A percentile compares a stretch with the other conserved stretches of the same genome.
These are phyloP conservation scores for Flammula alnicola DNA, from an alignment of 1,284 basidiomycete genomes.

Conservation along the genomic window DNA sequence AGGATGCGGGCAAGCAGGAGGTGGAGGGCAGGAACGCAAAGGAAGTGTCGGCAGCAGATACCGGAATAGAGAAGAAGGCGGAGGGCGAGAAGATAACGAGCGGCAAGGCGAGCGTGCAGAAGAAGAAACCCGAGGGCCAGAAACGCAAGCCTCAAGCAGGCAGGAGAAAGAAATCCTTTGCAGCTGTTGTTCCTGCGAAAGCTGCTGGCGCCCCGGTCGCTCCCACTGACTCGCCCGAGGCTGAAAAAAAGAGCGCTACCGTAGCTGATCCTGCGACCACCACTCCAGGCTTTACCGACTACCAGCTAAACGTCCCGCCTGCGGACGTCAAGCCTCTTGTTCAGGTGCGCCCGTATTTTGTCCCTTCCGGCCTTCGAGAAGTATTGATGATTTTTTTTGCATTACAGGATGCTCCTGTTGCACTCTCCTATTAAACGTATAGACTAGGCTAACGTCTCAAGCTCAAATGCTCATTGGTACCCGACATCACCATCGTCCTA, in stretches of 20 bases:
- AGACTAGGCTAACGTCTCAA: too few relatives aligned
- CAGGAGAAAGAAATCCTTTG: slow-evolving; percentile 18
- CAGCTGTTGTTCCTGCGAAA: not conserved
- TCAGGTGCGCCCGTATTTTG: not conserved
- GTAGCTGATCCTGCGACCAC: not conserved
- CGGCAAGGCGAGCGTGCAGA: not conserved
- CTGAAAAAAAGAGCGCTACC: not conserved
- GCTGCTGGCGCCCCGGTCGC: not conserved
- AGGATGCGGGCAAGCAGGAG: slow-evolving; percentile 6
- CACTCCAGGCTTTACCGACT: slow-evolving; percentile 5
- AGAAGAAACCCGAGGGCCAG: not conserved
- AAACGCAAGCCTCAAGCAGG: slow-evolving; percentile 2
- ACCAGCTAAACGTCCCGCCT: slow-evolving; percentile 5
- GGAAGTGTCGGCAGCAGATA: not conserved
- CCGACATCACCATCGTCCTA: too few relatives aligned
- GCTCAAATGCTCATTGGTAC: too few relatives aligned
- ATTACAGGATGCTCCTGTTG: slow-evolving; percentile 4
- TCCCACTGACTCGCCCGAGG: too few relatives aligned
- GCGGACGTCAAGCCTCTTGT: slow-evolving; percentile 4
- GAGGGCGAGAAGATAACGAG: slow-evolving; percentile 9
- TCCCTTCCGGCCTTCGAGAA: not conserved
- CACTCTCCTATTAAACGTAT: slow-evolving; percentile 3
- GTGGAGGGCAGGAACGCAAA: not conserved
- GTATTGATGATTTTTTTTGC: not conserved
- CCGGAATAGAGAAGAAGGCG: not conserved